Evolutionary conservation across 306 rosid genomes (phyloP).

Genomic region (Quercus berberidifolia): DNA sequence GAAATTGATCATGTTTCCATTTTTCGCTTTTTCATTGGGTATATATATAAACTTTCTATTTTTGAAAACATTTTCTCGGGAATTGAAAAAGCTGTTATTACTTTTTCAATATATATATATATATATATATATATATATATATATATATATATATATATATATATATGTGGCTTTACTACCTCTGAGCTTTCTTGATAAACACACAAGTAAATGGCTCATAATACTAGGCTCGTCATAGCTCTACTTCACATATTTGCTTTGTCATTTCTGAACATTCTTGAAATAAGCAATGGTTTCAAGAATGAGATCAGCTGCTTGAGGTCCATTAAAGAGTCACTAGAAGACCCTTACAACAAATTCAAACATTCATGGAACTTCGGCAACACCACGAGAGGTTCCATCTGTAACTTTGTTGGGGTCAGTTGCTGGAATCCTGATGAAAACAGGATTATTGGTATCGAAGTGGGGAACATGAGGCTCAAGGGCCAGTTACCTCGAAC

Average conservation of each 20-base stretch:
- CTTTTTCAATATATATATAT: too few species aligned
- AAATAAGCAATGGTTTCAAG: neutral
- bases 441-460: slow-evolving; percentile 57
- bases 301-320: slow-evolving; percentile 55
- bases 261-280: slow-evolving; percentile 8
- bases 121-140: too few species aligned
- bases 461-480: slow-evolving; percentile 63
- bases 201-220: too few species aligned
- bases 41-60: too few species aligned
- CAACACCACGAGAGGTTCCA: slow-evolving; percentile 55
- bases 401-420: slow-evolving; percentile 64
- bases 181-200: too few species aligned
- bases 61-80: too few species aligned
- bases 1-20: too few species aligned
- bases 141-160: too few species aligned
- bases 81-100: too few species aligned
- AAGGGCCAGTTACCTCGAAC: slow-evolving; percentile 59
- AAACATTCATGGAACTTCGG: slow-evolving; percentile 57
- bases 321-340: slow-evolving; percentile 28
- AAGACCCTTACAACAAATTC: slow-evolving; percentile 54
- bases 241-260: neutral
- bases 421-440: slow-evolving; percentile 91
- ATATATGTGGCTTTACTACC: too few species aligned
- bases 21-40: too few species aligned
- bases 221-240: neutral